Percentiles rank a stretch among this genome's conserved stretches.
Conservation (phyloP, 2,329 filamentous ascomycete genomes). For the Grosmannia serpens region DNA sequence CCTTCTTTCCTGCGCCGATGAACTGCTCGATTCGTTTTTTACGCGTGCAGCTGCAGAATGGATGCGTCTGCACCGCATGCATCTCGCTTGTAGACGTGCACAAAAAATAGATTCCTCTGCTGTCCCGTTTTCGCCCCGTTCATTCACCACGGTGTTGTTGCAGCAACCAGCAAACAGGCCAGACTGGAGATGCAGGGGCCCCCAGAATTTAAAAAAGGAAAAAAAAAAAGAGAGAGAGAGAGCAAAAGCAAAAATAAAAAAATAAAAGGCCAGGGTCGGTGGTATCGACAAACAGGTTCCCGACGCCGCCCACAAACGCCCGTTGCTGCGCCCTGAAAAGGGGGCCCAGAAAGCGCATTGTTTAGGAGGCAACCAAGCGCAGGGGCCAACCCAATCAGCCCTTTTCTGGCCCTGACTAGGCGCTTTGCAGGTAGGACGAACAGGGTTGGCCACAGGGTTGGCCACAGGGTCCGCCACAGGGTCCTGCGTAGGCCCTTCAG, state of each 20-base stretch:
- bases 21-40: too few relatives aligned
- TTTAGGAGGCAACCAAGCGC: not conserved
- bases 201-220: too few relatives aligned
- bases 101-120: too few relatives aligned
- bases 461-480: not conserved
- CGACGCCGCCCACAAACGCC: not conserved
- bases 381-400: not conserved
- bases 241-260: not conserved
- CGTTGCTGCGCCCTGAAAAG: slow-evolving; percentile 3
- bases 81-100: too few relatives aligned
- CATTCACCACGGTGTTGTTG: not conserved
- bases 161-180: not conserved
- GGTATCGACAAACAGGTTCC: not conserved
- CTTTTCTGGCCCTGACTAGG: not conserved
- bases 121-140: too few relatives aligned
- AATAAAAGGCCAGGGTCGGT: not conserved
- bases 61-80: too few relatives aligned
- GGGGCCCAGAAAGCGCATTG: not conserved
- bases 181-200: too few relatives aligned
- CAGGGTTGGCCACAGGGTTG: not conserved
- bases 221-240: too few relatives aligned
- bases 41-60: too few relatives aligned
- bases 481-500: not conserved
- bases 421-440: not conserved
- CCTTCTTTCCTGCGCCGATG: too few relatives aligned